Percentiles rank a stretch among this genome's conserved stretches.
phyloP scores from a whole-genome alignment of 441 rosid genomes.

The Eutrema salsugineum region DNA sequence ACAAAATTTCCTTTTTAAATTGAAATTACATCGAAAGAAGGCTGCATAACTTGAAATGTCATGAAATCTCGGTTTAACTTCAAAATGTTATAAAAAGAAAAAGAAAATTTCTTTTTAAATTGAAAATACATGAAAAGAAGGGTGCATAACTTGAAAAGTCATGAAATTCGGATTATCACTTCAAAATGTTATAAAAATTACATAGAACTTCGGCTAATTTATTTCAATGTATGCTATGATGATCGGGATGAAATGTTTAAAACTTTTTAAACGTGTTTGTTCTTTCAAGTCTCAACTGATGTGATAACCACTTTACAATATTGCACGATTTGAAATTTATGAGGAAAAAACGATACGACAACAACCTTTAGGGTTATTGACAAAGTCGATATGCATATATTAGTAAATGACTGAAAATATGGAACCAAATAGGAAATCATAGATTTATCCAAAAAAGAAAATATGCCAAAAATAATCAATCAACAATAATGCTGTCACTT shows the following conservation, averaged over 20 bases:
- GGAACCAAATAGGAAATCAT: constrained; percentile 2
- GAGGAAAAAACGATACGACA: not conserved
- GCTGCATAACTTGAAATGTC: not conserved
- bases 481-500: not conserved
- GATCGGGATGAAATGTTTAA: not conserved
- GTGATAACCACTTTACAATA: constrained; percentile 3
- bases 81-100: not conserved
- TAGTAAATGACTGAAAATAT: constrained; percentile 17
- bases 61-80: not conserved
- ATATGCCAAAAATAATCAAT: not conserved
- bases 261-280: constrained; percentile 1
- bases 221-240: not conserved
- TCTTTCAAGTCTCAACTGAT: constrained; percentile 1
- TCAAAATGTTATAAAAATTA: not conserved
- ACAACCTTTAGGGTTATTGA: constrained; percentile 6
- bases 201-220: not conserved
- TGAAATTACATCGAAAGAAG: not conserved
- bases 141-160: not conserved
- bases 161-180: not conserved
- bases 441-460: constrained; percentile 4
- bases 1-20: not conserved
- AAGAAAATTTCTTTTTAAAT: too few relatives aligned
- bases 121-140: constrained; percentile 3
- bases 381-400: constrained; percentile 16
- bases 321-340: not conserved